These are phyloP conservation scores for Podospora pseudopauciseta DNA, from an alignment of 495 filamentous ascomycete species.

Conservation along the genomic window DNA sequence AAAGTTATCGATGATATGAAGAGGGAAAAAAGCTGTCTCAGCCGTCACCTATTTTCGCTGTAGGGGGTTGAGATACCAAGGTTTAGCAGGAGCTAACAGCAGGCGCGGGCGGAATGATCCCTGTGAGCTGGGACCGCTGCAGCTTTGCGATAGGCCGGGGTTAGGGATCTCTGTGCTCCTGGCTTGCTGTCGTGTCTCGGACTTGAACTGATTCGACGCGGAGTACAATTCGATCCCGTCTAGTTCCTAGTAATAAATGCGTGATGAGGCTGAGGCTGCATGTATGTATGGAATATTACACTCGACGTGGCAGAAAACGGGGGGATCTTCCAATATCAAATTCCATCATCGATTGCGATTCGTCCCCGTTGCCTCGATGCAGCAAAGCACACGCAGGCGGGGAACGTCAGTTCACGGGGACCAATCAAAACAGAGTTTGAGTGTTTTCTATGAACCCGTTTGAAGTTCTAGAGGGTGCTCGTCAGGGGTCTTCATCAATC, in stretches of 20 bases:
- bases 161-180: not conserved
- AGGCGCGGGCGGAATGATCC: constrained; percentile 8
- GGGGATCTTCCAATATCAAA: not conserved
- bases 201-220: not conserved
- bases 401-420: not conserved
- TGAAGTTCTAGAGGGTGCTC: not conserved
- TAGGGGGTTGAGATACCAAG: constrained; percentile 8
- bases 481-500: not conserved
- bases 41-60: constrained; percentile 11
- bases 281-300: not conserved
- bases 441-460: not conserved
- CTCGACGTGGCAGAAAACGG: not conserved
- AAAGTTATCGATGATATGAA: not conserved
- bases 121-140: not conserved
- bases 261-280: not conserved
- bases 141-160: not conserved
- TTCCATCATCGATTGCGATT: not conserved
- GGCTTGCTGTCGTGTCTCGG: not conserved
- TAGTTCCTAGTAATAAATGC: not conserved
- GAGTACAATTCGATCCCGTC: not conserved
- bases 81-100: constrained; percentile 12
- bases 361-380: no score
- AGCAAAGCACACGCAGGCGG: no score
- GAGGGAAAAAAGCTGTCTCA: constrained; percentile 21
- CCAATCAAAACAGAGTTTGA: not conserved